Conservation (phyloP, 495 filamentous ascomycete species). For the Saxispiralis lemnorum region DNA sequence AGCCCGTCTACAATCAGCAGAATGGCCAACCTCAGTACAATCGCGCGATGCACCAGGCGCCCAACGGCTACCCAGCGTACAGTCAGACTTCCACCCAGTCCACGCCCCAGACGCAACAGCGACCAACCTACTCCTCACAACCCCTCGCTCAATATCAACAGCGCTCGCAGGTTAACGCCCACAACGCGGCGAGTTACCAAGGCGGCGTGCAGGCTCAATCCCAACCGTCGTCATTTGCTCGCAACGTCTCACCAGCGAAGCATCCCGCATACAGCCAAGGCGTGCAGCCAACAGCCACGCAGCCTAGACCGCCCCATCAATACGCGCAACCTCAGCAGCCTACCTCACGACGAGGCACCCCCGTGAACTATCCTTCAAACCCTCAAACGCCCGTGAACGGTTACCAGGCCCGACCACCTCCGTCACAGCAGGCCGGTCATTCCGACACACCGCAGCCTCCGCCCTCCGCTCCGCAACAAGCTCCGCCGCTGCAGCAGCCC, state of each 20-base stretch:
- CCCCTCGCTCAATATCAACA: constrained; percentile 9
- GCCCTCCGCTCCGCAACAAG: not conserved
- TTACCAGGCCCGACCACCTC: not conserved
- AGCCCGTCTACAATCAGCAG: constrained; percentile 5
- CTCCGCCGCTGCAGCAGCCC: not conserved
- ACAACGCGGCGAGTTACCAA: constrained; percentile 9
- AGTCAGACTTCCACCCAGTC: constrained; percentile 1
- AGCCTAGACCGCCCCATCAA: constrained; percentile 7
- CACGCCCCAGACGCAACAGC: constrained; percentile 7
- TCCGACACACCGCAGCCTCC: constrained; percentile 9
- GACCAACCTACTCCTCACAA: constrained; percentile 5
- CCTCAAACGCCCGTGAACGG: constrained; percentile 11
- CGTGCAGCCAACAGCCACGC: not conserved
- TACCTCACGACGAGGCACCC: constrained; percentile 4
- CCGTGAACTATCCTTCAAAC: constrained; percentile 3
- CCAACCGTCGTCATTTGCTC: not conserved
- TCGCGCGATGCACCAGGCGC: constrained; percentile 15
- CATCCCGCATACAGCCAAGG: not conserved
- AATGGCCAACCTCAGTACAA: constrained; percentile 17
- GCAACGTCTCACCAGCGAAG: constrained; percentile 9
- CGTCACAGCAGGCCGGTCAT: not conserved
- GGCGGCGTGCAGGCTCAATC: not conserved
- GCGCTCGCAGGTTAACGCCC: constrained; percentile 3
- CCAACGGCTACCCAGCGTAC: constrained; percentile 1
- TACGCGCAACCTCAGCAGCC: constrained; percentile 2